Evolutionary conservation across 192 early-diverging fungal species (phyloP), one percentile per base, ranked within the genome.

Genomic region (Umbelopsis isabellina): DNA sequence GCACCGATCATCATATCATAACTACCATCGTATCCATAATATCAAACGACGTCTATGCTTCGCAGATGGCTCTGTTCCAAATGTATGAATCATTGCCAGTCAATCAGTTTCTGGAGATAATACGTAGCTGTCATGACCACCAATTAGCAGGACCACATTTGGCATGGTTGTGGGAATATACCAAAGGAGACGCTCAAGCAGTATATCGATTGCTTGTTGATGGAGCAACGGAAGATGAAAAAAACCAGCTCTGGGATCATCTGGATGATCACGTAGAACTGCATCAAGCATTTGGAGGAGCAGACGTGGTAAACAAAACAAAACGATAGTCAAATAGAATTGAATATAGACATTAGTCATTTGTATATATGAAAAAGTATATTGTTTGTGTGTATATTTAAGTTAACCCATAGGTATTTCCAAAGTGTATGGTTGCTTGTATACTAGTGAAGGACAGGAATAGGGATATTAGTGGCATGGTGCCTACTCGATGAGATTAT

Each of bases 131-230:
- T 11, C 53, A 69, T 44, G n/a, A 49, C 12, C 13, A 66, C 3
- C 12, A 70, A 22, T 47, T 75, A 1, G 13, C 27, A 6, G 74
- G 74, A 20, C 53, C 53, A 8, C 68, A 66, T 25, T 55, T 75
- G 45, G 74, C 74, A 3, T 75, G 74, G 74, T 49, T 69, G 18
- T 65, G 61, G 49, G 74, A 75, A 46, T 70, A 75, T 25, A 27
- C 47, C 13, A 48, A 75, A 27, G 50, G 50, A 0, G 45, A 75
- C 18, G 35, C 52, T 6, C 16, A 11, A 16, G 33, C 33, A 48
- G 65, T 65, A 16, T 48, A 58, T 18, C 22, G 18, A 33, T 21
- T 47, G 16, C 46, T 75, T 18, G 46, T 46, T 44, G 33, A 50
- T 21, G 21, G 25, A 1, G 3, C 55, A n/a, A 35, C 47, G 16